These are phyloP conservation scores for Podaxis mareebaensis DNA, from an alignment of 768 basidiomycete species.

Conservation along the genomic window DNA sequence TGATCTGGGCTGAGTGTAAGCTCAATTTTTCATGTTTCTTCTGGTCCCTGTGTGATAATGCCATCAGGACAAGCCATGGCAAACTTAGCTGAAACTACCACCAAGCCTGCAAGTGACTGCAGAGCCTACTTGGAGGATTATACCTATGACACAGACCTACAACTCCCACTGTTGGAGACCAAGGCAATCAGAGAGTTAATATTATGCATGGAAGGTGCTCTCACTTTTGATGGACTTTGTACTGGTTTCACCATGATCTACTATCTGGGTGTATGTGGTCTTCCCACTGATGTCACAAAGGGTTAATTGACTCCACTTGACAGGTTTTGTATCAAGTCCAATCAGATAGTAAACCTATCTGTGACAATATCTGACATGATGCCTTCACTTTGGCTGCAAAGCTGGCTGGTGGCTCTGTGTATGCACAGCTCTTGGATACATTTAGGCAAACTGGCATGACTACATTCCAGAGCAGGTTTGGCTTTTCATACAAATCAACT, in stretches of 20 bases:
- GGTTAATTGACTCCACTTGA: neutral
- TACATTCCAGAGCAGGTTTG: neutral
- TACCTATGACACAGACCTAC: neutral
- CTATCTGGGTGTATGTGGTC: neutral
- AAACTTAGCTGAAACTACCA: neutral
- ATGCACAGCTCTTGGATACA: neutral
- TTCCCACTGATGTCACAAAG: neutral
- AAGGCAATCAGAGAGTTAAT: neutral
- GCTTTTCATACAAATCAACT: neutral
- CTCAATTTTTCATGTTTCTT: neutral
- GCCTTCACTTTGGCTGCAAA: neutral
- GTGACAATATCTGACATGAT: neutral
- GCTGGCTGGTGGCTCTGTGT: neutral
- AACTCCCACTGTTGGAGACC: neutral
- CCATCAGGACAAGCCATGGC: neutral
- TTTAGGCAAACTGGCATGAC: neutral
- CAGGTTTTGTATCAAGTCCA: neutral
- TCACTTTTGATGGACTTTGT: neutral
- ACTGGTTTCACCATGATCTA: neutral
- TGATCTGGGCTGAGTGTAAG: neutral
- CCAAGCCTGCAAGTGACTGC: neutral
- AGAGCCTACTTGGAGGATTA: neutral
- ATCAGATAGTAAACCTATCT: neutral
- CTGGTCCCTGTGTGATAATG: neutral
- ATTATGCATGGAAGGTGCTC: neutral